Conservation (phyloP, 192 early-diverging fungal genomes). For the Coemansia guatemalensis region DNA sequence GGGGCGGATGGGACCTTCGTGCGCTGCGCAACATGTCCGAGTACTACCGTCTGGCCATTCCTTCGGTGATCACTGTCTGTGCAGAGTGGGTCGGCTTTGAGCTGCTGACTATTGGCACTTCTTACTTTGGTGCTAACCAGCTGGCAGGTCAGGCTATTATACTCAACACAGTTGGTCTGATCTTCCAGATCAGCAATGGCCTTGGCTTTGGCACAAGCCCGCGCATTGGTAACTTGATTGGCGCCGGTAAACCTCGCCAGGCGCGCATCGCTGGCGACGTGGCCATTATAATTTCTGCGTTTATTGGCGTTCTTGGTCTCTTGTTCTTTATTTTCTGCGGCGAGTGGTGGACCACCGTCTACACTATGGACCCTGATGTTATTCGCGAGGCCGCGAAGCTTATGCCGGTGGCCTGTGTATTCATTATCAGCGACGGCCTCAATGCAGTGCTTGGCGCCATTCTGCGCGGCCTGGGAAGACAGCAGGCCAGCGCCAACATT, state of each 20-base stretch:
- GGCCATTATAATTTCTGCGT: constrained; percentile 58
- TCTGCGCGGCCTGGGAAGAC: constrained; percentile 55
- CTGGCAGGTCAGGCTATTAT: constrained; percentile 83
- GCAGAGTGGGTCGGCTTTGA: constrained; percentile 83
- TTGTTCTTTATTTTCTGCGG: constrained; percentile 56
- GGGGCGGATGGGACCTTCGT: constrained; percentile 80
- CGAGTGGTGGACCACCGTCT: constrained; percentile 63
- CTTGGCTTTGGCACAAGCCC: constrained; percentile 74
- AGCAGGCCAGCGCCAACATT: constrained; percentile 54
- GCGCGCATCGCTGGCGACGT: constrained; percentile 58
- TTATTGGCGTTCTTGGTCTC: constrained; percentile 57
- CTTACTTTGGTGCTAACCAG: constrained; percentile 68
- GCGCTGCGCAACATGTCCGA: constrained; percentile 63
- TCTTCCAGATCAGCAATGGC: constrained; percentile 73
- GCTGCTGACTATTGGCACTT: constrained; percentile 65
- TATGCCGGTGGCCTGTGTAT: constrained; percentile 42
- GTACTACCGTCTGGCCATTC: constrained; percentile 69
- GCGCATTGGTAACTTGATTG: constrained; percentile 75
- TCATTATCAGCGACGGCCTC: constrained; percentile 53
- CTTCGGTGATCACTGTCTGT: constrained; percentile 77
- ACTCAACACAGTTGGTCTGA: constrained; percentile 67
- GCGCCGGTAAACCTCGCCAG: constrained; percentile 53
- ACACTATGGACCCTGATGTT: constrained; percentile 38
- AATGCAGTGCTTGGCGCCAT: constrained; percentile 60
- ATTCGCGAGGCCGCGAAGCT: constrained; percentile 25